Conservation (phyloP, 805 yeast species). For the Myxozyma lipomycoides region DNA sequence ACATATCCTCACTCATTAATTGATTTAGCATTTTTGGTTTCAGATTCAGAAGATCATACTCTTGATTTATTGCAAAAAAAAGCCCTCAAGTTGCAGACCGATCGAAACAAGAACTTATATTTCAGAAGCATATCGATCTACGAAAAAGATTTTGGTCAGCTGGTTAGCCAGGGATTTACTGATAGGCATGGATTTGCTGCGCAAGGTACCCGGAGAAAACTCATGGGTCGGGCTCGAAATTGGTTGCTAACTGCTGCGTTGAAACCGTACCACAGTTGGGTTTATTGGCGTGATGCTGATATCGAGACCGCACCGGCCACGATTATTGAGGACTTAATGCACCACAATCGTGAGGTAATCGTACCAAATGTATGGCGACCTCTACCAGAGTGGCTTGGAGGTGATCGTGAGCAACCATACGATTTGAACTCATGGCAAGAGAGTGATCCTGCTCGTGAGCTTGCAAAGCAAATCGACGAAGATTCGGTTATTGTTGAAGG, state of each 20-base stretch:
- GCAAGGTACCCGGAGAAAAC: constrained; percentile 89
- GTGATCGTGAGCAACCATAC: constrained; percentile 81
- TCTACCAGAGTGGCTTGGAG: constrained; percentile 82
- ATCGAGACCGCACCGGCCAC: constrained; percentile 88
- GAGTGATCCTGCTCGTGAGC: constrained; percentile 59
- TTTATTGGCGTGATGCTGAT: constrained; percentile 97
- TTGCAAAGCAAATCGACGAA: constrained; percentile 61
- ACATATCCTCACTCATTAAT: constrained; percentile 65
- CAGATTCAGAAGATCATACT: constrained; percentile 85
- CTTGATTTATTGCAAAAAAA: constrained; percentile 56
- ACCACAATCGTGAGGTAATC: constrained; percentile 82
- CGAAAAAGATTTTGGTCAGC: constrained; percentile 91
- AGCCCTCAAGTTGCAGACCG: constrained; percentile 55
- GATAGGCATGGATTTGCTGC: constrained; percentile 95
- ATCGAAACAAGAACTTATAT: constrained; percentile 50
- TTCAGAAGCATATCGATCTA: constrained; percentile 76
- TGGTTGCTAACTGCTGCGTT: constrained; percentile 86
- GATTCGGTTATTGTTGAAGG: constrained; percentile 98
- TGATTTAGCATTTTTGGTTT: constrained; percentile 74
- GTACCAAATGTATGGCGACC: constrained; percentile 99
- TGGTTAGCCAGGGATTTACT: constrained; percentile 85
- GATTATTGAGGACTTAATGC: constrained; percentile 86
- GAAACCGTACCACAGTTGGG: constrained; percentile 91
- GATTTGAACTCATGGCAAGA: constrained; percentile 97
- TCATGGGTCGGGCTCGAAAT: constrained; percentile 94